phyloP scores from a whole-genome alignment of 345 rosid species.

The Chamaenerion angustifolium region DNA sequence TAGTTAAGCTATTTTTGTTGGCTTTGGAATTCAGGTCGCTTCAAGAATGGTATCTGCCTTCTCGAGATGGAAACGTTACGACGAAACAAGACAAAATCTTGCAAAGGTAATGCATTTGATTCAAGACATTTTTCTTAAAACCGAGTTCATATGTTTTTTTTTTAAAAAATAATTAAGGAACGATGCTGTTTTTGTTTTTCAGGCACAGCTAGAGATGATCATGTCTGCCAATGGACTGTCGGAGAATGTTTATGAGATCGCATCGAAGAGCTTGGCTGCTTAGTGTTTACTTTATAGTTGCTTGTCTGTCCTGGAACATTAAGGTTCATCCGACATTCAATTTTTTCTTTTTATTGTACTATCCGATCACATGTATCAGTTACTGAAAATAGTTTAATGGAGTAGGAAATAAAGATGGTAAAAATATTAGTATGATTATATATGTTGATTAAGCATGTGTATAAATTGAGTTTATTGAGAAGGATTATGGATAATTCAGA shows the following conservation, averaged over 20 bases:
- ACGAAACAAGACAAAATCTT: slow-evolving; percentile 64
- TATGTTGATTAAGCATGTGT: no score
- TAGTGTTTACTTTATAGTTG: slow-evolving; percentile 4
- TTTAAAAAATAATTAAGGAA: no score
- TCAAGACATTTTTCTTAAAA: neutral
- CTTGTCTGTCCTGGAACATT: no score
- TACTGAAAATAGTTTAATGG: no score
- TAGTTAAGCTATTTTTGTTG: neutral
- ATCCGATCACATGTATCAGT: no score
- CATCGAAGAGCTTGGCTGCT: slow-evolving; percentile 82
- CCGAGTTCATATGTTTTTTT: no score
- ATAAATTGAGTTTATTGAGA: no score
- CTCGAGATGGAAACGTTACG: slow-evolving; percentile 95
- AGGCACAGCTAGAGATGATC: slow-evolving; percentile 96
- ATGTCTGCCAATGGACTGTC: slow-evolving; percentile 81
- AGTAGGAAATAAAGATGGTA: no score
- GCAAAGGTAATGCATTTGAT: slow-evolving; percentile 44
- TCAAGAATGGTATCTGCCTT: slow-evolving; percentile 92
- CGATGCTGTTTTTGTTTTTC: neutral
- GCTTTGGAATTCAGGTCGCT: slow-evolving; percentile 44
- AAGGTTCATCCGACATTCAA: no score
- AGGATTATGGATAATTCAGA: no score
- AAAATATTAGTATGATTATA: no score
- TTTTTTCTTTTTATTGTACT: no score
- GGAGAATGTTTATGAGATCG: slow-evolving; percentile 88